Base-by-base conservation (phyloP, 1,284 basidiomycete species). In the Apiotrichum sp. region DNA sequence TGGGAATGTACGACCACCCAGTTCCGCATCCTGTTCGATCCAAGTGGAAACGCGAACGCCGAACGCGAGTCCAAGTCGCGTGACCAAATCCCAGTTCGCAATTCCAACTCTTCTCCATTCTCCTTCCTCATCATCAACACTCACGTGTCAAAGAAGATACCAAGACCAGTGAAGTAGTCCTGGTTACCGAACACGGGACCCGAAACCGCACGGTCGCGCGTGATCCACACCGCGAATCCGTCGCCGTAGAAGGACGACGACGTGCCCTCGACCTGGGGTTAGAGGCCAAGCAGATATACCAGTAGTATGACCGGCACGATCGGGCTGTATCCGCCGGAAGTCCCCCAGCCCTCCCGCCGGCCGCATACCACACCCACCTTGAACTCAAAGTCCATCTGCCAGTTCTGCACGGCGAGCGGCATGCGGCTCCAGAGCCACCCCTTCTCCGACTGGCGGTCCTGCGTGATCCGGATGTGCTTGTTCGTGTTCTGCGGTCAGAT, bases 381-480 rank as follows among this genome's bases (percentile, higher is more conserved):
- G 81, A 95, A 96, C 76, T 96, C 93, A 40, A 91, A 79, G 72
- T 96, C 92, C 36, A 97, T 80, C 59, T 93, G 84, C 65, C 82
- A 95, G 72, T 89, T 89, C 3, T 80, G 68, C 1, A 87, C 81
- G 14, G 84, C 84, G 32, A 97, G 69, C 11, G 89, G 87, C 61
- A 95, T 80, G 45, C 93, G 85, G 9, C 88, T 89, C 95, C 95
- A 98, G 44, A 98, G 77, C 90, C 91, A 98, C 54, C 95, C 95
- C 82, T 87, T 72, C 63, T 83, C 78, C 2, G 76, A 78, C 4
- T 75, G 69, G 32, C 77, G 71, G 65, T 83, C 81, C 64, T 82
- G 81, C 6, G 81, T 82, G 33, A 83, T 68, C 29, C 90, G 86
- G 43, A 93, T 78, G 65, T 93, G 86, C 75, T 92, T 93, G 75